A percentile compares a stretch with the other conserved stretches of the same genome.
Conservation (phyloP, 2,329 filamentous ascomycete species). For the Apiospora saccharicola region DNA sequence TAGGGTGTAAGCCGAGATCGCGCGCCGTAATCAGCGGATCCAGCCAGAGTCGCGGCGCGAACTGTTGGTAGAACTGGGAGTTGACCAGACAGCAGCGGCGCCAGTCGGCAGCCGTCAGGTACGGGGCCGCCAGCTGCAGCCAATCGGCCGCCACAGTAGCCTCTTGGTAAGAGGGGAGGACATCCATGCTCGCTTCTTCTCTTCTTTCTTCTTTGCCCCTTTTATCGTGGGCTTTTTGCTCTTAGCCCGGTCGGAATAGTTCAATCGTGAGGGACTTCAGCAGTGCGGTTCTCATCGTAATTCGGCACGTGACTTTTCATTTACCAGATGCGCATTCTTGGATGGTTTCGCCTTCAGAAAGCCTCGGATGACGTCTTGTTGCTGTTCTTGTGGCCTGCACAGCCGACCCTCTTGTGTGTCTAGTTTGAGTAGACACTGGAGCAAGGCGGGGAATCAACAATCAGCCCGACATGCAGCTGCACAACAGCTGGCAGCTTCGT, state of each 20-base stretch:
- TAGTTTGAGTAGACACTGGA: background rate
- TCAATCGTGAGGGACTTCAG: conserved; percentile 17
- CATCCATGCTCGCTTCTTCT: conserved; percentile 38
- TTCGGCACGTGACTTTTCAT: background rate
- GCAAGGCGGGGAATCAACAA: conserved; percentile 7
- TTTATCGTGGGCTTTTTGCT: conserved; percentile 1
- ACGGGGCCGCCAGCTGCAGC: conserved; percentile 56
- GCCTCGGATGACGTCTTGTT: conserved; percentile 7
- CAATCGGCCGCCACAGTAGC: conserved; percentile 57
- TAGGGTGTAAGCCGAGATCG: conserved; percentile 50
- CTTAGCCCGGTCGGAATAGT: conserved; percentile 17
- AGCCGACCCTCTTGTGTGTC: conserved; percentile 19
- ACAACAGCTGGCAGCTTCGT: background rate
- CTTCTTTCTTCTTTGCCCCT: background rate
- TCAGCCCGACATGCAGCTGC: background rate
- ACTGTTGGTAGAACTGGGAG: conserved; percentile 54
- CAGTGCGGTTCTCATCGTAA: conserved; percentile 17
- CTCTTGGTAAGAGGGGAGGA: conserved; percentile 62
- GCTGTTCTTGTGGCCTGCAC: conserved; percentile 21
- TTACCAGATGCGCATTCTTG: conserved; percentile 8
- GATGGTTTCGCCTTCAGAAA: conserved; percentile 14
- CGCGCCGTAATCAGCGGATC: conserved; percentile 53
- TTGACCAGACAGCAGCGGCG: conserved; percentile 57
- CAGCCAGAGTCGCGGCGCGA: conserved; percentile 61
- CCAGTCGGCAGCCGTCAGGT: conserved; percentile 51